A percentile compares a stretch with the other conserved stretches of the same genome.
Conservation (phyloP, 2,329 filamentous ascomycete species). For the Curvularia sp. region DNA sequence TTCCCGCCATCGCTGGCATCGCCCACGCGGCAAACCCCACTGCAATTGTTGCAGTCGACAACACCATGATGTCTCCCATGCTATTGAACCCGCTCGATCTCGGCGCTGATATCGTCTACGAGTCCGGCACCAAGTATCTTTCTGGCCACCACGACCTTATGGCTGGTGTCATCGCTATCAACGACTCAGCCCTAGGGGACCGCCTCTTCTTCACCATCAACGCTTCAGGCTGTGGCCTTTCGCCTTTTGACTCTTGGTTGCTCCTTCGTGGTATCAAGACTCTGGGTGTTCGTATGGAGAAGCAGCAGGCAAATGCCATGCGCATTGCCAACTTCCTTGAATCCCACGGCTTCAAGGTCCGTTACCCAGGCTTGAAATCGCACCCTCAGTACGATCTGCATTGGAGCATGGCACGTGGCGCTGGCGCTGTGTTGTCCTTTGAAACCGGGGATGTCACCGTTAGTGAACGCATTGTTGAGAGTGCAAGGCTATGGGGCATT, state of each 20-base stretch:
- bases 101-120: constrained; percentile 95
- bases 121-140: constrained; percentile 96
- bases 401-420: constrained; percentile 92
- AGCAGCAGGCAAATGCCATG: constrained; percentile 93
- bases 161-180: constrained; percentile 94
- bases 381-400: constrained; percentile 97
- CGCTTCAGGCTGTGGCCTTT: constrained; percentile 89
- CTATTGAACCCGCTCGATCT: constrained; percentile 92
- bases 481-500: constrained; percentile 89
- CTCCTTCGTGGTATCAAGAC: constrained; percentile 97
- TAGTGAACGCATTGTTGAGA: constrained; percentile 93
- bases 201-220: constrained; percentile 98
- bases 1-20: constrained; percentile 76
- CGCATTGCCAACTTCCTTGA: constrained; percentile 92
- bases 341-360: constrained; percentile 87
- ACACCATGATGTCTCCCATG: constrained; percentile 98
- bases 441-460: constrained; percentile 87
- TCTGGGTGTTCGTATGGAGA: constrained; percentile 96
- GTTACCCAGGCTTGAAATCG: constrained; percentile 91
- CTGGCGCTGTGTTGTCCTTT: constrained; percentile 93
- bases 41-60: constrained; percentile 90
- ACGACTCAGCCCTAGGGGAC: constrained; percentile 80
- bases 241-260: constrained; percentile 95
- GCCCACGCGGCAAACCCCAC: constrained; percentile 79
- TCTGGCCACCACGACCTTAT: constrained; percentile 99